These are phyloP conservation scores for Naganishia vaughanmartiniae DNA, from an alignment of 768 basidiomycete genomes.

Conservation along the genomic window DNA sequence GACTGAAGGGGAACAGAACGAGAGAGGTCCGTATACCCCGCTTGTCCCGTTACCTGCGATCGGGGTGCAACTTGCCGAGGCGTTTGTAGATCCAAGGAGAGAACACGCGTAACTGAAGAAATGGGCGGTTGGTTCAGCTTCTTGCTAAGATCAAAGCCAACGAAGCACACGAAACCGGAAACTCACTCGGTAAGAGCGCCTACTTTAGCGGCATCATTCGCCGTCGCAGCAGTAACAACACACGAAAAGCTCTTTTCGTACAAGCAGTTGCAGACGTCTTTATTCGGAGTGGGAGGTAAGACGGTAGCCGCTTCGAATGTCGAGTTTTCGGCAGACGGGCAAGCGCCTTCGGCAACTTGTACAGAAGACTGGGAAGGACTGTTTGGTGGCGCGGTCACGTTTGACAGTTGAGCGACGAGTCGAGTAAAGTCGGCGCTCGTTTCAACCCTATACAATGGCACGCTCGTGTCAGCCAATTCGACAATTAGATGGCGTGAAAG, in stretches of 20 bases:
- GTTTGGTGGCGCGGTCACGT: slow-evolving; percentile 59
- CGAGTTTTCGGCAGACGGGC: slow-evolving; percentile 62
- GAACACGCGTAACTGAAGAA: slow-evolving; percentile 63
- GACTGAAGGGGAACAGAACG: slow-evolving; percentile 76
- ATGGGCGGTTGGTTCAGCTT: slow-evolving; percentile 57
- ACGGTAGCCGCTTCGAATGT: slow-evolving; percentile 65
- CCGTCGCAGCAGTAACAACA: slow-evolving; percentile 65
- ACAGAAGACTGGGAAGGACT: slow-evolving; percentile 60
- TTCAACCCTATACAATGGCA: slow-evolving; percentile 58
- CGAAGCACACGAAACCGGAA: too few species aligned
- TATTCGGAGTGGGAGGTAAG: slow-evolving; percentile 80
- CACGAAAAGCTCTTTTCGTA: slow-evolving; percentile 65
- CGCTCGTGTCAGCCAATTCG: neutral
- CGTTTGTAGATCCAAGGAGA: slow-evolving; percentile 63
- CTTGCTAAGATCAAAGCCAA: slow-evolving; percentile 50
- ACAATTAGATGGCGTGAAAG: neutral
- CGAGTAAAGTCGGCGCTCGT: slow-evolving; percentile 66
- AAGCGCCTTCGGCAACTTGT: slow-evolving; percentile 58
- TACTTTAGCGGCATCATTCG: slow-evolving; percentile 51
- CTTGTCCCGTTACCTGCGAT: slow-evolving; percentile 70
- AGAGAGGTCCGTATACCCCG: slow-evolving; percentile 73
- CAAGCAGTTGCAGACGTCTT: slow-evolving; percentile 74
- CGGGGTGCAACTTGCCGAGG: slow-evolving; percentile 59
- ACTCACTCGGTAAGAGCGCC: slow-evolving; percentile 50
- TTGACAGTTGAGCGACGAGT: slow-evolving; percentile 63